Base-by-base conservation (phyloP, 495 filamentous ascomycete genomes). In the Neurospora cerealis region DNA sequence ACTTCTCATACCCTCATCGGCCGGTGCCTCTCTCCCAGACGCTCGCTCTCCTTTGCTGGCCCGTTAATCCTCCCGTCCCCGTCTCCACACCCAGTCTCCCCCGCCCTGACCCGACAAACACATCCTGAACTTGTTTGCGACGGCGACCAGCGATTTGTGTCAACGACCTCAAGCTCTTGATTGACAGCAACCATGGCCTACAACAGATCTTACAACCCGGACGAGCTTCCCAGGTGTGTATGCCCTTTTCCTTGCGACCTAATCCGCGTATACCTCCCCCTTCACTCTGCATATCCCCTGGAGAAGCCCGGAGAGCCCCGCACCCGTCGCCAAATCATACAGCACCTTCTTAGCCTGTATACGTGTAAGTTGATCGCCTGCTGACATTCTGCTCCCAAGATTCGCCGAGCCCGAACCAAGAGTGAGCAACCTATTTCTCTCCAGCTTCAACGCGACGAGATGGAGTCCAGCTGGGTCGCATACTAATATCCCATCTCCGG, bases 141-240 rank as follows among this genome's bases (percentile, higher is more conserved):
- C 76, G 40, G 70, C 75, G 41, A 73, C 44, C 72, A 72, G 74
- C 77, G 69, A 77, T 75, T 71, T 28, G 40, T 72, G 21, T 69
- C 69, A 36, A 73, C 72, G 66, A 69, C 70, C 72, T 11, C 73
- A 39, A 70, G 46, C 74, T 75, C 73, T 74, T 37, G 44, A 54
- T 60, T 72, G 38, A 71, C 70, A 21, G 70, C 70, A 75, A 83
- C 75, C 34, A 99, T 98, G 96, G 96, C 96, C 39, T 98, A 99
- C 88, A 97, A 96, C 81, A 89, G 91, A 78, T 87, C 89, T 54
- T 94, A 92, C 84, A 98, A 99, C 79, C 95, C 95, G n/a, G 96
- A 99, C 85, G 93, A 94, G 82, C 89, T 99, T 74, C 96, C 96
- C 81, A 93, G 94, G 91, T 97, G 86, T 89, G 94, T 90, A 28